A percentile compares a stretch with the other conserved stretches of the same genome.
Conservation (phyloP, 2,329 filamentous ascomycete species). For the Pseudopyricularia javanii region DNA sequence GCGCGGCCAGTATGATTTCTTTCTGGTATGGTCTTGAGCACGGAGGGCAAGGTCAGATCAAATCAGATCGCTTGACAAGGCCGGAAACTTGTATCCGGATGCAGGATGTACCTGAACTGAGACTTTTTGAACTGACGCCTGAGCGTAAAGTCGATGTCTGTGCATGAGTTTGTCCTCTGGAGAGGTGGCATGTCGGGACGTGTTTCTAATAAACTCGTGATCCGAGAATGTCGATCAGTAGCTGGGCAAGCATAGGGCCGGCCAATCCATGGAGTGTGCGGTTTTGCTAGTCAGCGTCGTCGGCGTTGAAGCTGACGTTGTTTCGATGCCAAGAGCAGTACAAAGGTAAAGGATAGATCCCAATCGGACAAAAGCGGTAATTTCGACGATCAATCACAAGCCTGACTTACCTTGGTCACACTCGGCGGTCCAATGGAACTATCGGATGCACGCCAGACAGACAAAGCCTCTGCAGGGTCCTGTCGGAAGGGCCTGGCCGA, state of each 20-base stretch:
- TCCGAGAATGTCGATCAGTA: neutral
- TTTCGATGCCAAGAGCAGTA: too few species aligned
- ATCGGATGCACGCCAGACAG: neutral
- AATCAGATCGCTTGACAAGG: neutral
- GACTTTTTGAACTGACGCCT: slow-evolving; percentile 61
- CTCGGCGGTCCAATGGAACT: neutral
- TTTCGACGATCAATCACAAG: neutral
- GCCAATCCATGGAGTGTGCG: too few species aligned
- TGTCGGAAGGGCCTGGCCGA: neutral
- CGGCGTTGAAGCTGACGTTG: too few species aligned
- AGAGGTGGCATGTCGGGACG: slow-evolving; percentile 24
- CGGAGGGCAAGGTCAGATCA: neutral
- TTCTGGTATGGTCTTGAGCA: slow-evolving; percentile 60
- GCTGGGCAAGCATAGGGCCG: too few species aligned
- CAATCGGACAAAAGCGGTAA: neutral
- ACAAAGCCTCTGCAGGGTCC: neutral
- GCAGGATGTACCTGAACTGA: slow-evolving; percentile 48
- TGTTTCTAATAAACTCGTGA: neutral
- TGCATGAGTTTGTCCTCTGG: slow-evolving; percentile 32
- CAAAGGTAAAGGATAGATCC: too few species aligned
- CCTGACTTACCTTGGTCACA: neutral
- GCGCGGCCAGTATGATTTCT: slow-evolving; percentile 73
- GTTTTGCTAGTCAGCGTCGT: too few species aligned
- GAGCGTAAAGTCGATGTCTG: slow-evolving; percentile 64
- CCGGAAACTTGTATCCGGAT: neutral